Evolutionary conservation across 129 eudicot genomes (phyloP).

Genomic region (Cynara cardunculus): DNA sequence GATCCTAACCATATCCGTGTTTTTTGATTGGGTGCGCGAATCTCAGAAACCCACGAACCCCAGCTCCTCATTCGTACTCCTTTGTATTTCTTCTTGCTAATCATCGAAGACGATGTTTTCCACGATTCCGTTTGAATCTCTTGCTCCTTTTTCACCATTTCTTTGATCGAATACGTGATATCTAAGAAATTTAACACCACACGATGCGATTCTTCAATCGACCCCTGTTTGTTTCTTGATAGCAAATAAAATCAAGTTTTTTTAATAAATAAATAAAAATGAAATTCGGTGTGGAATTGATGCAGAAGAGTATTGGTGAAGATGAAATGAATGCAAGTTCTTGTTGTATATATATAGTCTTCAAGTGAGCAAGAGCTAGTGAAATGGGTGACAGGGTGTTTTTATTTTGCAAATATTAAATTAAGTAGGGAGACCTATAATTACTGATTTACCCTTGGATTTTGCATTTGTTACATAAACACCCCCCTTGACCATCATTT

Average conservation of each 20-base stretch:
- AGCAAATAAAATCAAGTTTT: background rate
- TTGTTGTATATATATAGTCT: conserved; percentile 30
- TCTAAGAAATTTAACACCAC: background rate
- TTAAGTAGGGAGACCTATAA: background rate
- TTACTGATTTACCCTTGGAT: background rate
- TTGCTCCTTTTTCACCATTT: conserved; percentile 27
- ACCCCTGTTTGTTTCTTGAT: background rate
- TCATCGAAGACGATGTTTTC: conserved; percentile 18
- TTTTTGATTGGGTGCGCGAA: conserved; percentile 92
- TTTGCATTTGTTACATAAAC: conserved; percentile 10
- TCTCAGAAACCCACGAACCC: conserved; percentile 94
- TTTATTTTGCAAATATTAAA: background rate
- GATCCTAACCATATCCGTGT: conserved; percentile 96
- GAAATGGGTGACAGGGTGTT: conserved; percentile 33
- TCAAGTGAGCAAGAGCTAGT: conserved; percentile 27
- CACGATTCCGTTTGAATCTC: conserved; percentile 11
- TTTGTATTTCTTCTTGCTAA: conserved; percentile 64
- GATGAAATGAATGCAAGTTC: conserved; percentile 27
- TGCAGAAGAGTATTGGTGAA: conserved; percentile 23
- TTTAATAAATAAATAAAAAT: conserved; percentile 6
- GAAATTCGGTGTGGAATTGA: conserved; percentile 13
- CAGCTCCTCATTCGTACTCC: conserved; percentile 98
- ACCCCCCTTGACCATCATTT: conserved; percentile 19
- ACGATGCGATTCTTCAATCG: background rate
- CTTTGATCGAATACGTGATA: background rate